Evolutionary conservation across 495 filamentous ascomycete genomes (phyloP).

Genomic region (Penicillium steckii): DNA sequence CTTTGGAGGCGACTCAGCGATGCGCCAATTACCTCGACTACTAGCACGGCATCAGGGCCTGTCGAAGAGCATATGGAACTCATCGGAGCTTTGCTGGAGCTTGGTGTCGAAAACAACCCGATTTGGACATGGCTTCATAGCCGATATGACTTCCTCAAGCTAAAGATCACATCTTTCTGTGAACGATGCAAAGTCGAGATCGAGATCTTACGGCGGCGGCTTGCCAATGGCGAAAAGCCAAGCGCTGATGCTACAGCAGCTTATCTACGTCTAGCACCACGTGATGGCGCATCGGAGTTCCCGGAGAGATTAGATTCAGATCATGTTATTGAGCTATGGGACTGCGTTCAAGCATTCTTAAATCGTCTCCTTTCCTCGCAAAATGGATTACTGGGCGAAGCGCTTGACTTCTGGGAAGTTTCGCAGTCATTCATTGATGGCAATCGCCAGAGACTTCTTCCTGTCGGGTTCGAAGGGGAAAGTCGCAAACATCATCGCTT

Average conservation of each 20-base stretch:
- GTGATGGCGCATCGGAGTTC: conserved; percentile 55
- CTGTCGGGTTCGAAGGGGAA: conserved; percentile 79
- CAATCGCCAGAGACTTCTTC: conserved; percentile 75
- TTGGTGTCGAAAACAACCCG: conserved; percentile 93
- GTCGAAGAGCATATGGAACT: conserved; percentile 86
- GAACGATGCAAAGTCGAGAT: conserved; percentile 87
- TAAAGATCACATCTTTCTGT: conserved; percentile 72
- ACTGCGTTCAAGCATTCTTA: conserved; percentile 71
- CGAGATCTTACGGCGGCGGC: conserved; percentile 79
- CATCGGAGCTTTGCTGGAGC: conserved; percentile 80
- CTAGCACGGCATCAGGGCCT: conserved; percentile 39
- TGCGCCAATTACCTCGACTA: conserved; percentile 45
- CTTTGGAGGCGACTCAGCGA: conserved; percentile 77
- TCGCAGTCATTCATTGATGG: conserved; percentile 88
- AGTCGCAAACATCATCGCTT: conserved; percentile 83
- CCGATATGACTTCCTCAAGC: conserved; percentile 82
- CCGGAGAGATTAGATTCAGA: conserved; percentile 64
- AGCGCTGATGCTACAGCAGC: conserved; percentile 64
- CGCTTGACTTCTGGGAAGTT: conserved; percentile 91
- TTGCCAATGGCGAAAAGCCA: conserved; percentile 71
- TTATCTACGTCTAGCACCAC: conserved; percentile 68
- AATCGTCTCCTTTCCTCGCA: conserved; percentile 65
- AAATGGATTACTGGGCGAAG: conserved; percentile 80
- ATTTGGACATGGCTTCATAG: conserved; percentile 94
- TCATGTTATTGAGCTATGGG: conserved; percentile 86